Conservation (phyloP, 1,284 basidiomycete genomes). For the Fomitopsis pinicola region DNA sequence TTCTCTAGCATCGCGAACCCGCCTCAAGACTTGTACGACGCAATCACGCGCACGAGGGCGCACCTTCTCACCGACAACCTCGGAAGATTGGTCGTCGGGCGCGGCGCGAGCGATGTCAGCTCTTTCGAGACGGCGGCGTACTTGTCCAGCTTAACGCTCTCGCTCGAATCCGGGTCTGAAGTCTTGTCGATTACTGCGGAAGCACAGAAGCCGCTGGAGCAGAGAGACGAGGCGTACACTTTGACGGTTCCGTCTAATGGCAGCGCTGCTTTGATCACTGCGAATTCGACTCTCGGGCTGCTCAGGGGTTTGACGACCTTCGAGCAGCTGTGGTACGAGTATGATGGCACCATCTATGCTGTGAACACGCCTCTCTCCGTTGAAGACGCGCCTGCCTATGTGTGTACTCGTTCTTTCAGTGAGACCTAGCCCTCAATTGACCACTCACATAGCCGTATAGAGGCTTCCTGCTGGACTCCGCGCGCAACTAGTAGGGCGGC, state of each 20-base stretch:
- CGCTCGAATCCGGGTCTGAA: constrained; percentile 31
- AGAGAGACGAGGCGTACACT: constrained; percentile 63
- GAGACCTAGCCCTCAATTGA: neutral
- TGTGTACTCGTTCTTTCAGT: constrained; percentile 22
- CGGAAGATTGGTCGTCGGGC: constrained; percentile 43
- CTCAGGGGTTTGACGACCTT: constrained; percentile 84
- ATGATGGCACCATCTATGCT: constrained; percentile 46
- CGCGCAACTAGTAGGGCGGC: constrained; percentile 49
- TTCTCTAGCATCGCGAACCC: constrained; percentile 27
- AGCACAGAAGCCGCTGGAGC: constrained; percentile 47
- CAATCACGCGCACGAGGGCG: constrained; percentile 36
- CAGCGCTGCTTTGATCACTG: constrained; percentile 52
- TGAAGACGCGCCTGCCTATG: constrained; percentile 62
- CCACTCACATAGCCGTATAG: constrained; percentile 55
- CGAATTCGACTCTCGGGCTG: constrained; percentile 74
- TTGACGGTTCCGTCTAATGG: constrained; percentile 62
- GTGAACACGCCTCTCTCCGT: constrained; percentile 58
- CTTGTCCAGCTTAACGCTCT: constrained; percentile 35
- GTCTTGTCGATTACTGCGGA: constrained; percentile 48
- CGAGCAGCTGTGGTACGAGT: constrained; percentile 70
- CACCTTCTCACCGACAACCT: constrained; percentile 41
- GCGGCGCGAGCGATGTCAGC: constrained; percentile 37
- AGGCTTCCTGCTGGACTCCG: constrained; percentile 81
- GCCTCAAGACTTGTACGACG: constrained; percentile 43
- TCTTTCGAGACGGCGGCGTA: constrained; percentile 27